A percentile compares a stretch with the other conserved stretches of the same genome.
phyloP scores from a whole-genome alignment of 495 filamentous ascomycete species.

The Trichoderma gamsii region DNA sequence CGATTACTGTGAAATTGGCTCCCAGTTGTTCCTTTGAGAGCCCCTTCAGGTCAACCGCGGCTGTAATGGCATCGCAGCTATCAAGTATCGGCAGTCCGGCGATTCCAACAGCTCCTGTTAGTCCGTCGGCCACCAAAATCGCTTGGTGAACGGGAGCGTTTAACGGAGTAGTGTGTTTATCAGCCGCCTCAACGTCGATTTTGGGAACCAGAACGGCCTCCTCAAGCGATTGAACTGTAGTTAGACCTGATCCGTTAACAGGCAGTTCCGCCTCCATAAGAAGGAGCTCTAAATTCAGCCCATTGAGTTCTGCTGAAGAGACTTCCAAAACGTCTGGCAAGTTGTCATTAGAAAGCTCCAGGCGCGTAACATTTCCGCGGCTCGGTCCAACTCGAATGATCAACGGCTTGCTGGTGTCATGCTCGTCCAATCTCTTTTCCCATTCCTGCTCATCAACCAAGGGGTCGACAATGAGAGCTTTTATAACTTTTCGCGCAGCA shows the following conservation, averaged over 20 bases:
- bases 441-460: conserved; percentile 57
- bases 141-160: conserved; percentile 82
- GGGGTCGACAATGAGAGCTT: conserved; percentile 71
- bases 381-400: conserved; percentile 37
- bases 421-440: conserved; percentile 60
- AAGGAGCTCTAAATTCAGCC: conserved; percentile 70
- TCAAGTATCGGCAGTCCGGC: conserved; percentile 32
- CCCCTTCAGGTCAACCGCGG: conserved; percentile 39
- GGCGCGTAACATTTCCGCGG: neutral
- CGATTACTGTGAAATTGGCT: conserved; percentile 33
- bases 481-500: conserved; percentile 52
- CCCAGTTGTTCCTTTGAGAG: conserved; percentile 27
- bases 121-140: conserved; percentile 65
- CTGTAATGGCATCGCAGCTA: conserved; percentile 30
- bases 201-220: conserved; percentile 66
- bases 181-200: conserved; percentile 58
- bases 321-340: conserved; percentile 31
- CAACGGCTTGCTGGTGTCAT: conserved; percentile 36
- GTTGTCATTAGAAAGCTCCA: neutral
- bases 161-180: conserved; percentile 55
- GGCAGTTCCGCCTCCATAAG: conserved; percentile 43
- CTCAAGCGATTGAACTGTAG: conserved; percentile 30
- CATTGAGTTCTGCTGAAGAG: conserved; percentile 62
- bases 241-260: conserved; percentile 32
- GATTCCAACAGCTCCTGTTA: conserved; percentile 38